Conservation (phyloP, 768 basidiomycete species). For the Boletus edulis region DNA sequence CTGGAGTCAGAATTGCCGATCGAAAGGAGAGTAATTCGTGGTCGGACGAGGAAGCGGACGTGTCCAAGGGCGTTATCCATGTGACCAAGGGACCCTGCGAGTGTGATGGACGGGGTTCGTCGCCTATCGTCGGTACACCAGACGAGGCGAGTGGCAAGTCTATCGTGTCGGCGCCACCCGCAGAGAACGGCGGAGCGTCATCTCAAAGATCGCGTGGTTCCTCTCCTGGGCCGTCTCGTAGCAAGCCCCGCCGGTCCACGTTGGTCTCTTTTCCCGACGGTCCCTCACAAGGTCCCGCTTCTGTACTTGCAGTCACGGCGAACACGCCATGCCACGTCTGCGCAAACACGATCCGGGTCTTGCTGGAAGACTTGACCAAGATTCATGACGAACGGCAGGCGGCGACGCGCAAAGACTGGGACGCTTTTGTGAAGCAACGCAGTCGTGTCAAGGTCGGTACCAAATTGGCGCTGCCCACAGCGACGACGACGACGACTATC, state of each 20-base stretch:
- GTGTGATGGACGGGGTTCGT: slow-evolving; percentile 35
- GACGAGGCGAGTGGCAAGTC: slow-evolving; percentile 12
- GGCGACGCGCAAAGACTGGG: slow-evolving; percentile 78
- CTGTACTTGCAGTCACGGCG: slow-evolving; percentile 57
- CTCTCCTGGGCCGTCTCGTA: slow-evolving; percentile 53
- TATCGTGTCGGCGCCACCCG: slow-evolving; percentile 10
- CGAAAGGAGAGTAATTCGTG: slow-evolving; percentile 76
- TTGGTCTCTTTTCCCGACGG: slow-evolving; percentile 28
- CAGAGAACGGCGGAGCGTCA: slow-evolving; percentile 27
- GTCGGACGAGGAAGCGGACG: slow-evolving; percentile 61
- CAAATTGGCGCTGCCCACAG: slow-evolving; percentile 15
- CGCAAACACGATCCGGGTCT: slow-evolving; percentile 65
- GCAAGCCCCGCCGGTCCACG: slow-evolving; percentile 43
- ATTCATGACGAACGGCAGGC: slow-evolving; percentile 82
- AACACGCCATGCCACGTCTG: slow-evolving; percentile 75
- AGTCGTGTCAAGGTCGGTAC: slow-evolving; percentile 42
- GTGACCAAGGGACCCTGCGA: slow-evolving; percentile 42
- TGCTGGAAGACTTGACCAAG: slow-evolving; percentile 73
- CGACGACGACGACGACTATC: slow-evolving; percentile 21
- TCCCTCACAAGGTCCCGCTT: slow-evolving; percentile 30
- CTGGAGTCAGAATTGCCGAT: slow-evolving; percentile 86
- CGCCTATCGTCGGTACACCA: not conserved
- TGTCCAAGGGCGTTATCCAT: slow-evolving; percentile 30
- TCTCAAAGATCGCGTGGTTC: slow-evolving; percentile 29
- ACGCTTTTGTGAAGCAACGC: slow-evolving; percentile 75